Evolutionary conservation across 176 grass and related monocot species (phyloP).

Genomic region (Hordeum marinum): DNA sequence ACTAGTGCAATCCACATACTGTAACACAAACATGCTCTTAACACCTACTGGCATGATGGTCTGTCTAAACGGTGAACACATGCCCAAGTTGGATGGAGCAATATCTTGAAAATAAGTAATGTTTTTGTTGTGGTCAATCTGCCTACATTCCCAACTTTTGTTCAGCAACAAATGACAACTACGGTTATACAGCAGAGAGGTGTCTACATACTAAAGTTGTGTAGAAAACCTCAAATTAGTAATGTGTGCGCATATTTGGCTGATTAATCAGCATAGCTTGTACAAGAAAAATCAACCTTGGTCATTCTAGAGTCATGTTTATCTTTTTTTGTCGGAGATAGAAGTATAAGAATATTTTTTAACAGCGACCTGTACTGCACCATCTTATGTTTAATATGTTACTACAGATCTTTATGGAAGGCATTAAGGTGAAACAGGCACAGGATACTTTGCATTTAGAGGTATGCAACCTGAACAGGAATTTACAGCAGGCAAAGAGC

Average conservation of each 20-base stretch:
- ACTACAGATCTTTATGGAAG: conserved; percentile 77
- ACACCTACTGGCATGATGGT: not conserved
- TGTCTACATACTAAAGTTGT: not conserved
- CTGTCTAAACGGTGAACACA: not conserved
- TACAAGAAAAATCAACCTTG: not conserved
- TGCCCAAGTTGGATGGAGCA: not conserved
- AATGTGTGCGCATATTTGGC: not conserved
- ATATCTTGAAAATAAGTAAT: not conserved
- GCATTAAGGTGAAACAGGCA: conserved; percentile 53
- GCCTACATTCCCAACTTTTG: not conserved
- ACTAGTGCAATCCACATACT: too few relatives aligned
- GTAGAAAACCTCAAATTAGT: not conserved
- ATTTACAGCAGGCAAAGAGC: conserved; percentile 50
- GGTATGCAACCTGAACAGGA: conserved; percentile 44
- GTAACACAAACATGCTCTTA: not conserved
- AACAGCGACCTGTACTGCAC: not conserved
- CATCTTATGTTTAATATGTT: not conserved
- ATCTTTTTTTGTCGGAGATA: not conserved
- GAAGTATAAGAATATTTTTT: not conserved
- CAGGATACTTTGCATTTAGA: conserved; percentile 51
- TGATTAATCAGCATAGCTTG: not conserved
- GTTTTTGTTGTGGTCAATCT: not conserved
- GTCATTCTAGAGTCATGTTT: not conserved
- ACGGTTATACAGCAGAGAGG: not conserved
- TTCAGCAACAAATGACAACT: not conserved